A percentile compares a stretch with the other conserved stretches of the same genome.
These are phyloP conservation scores for Penicillium alfredii DNA, from an alignment of 495 filamentous ascomycete genomes.

Conservation along the genomic window DNA sequence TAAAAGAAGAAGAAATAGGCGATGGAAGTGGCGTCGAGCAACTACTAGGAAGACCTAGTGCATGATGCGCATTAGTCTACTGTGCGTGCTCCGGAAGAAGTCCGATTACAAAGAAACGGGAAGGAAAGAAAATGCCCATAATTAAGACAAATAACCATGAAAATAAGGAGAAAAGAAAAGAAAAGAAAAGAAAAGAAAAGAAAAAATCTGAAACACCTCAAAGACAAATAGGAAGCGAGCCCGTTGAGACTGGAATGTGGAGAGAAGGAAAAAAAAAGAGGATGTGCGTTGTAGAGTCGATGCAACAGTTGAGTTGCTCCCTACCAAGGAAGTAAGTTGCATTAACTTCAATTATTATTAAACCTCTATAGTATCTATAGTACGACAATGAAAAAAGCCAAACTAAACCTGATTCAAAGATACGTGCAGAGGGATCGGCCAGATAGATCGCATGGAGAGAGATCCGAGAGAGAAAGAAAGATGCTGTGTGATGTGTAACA, in stretches of 20 bases:
- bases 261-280: conserved; percentile 1
- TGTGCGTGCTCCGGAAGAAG: not conserved
- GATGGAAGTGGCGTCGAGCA: not conserved
- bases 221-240: conserved; percentile 11
- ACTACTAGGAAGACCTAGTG: not conserved
- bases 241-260: conserved; percentile 16
- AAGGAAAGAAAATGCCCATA: not conserved
- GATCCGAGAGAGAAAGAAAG: conserved; percentile 11
- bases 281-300: not conserved
- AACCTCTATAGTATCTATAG: too few relatives aligned
- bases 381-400: too few relatives aligned
- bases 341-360: too few relatives aligned
- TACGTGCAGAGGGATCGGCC: too few relatives aligned
- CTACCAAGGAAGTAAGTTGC: not conserved
- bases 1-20: too few relatives aligned
- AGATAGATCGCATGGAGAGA: conserved; percentile 24
- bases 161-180: too few relatives aligned
- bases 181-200: too few relatives aligned
- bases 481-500: conserved; percentile 28
- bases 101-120: not conserved
- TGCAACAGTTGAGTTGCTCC: not conserved
- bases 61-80: not conserved
- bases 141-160: too few relatives aligned
- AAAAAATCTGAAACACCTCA: too few relatives aligned
- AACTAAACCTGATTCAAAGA: too few relatives aligned